Conservation (phyloP, 768 basidiomycete species). For the Tephrocybe sp. region DNA sequence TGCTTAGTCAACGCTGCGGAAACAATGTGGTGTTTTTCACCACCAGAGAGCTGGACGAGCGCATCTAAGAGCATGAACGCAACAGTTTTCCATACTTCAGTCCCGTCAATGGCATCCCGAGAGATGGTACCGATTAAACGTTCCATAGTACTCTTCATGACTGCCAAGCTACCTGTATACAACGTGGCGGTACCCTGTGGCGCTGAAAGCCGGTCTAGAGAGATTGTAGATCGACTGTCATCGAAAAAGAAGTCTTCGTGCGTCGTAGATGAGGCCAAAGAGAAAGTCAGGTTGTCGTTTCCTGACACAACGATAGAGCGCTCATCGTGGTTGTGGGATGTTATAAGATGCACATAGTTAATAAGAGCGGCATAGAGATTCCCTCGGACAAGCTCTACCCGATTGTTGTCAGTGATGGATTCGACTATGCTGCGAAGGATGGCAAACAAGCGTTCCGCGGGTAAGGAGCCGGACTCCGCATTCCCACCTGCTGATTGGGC, state of each 20-base stretch:
- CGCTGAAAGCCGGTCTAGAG: slow-evolving; percentile 21
- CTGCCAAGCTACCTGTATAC: slow-evolving; percentile 59
- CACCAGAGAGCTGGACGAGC: slow-evolving; percentile 67
- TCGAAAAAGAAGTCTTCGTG: slow-evolving; percentile 40
- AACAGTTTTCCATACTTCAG: slow-evolving; percentile 96
- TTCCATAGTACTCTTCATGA: slow-evolving; percentile 71
- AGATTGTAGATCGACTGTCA: slow-evolving; percentile 37
- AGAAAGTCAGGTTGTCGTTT: slow-evolving; percentile 17
- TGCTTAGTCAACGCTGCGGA: slow-evolving; percentile 61
- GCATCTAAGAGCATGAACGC: slow-evolving; percentile 90
- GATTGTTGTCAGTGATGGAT: slow-evolving; percentile 73
- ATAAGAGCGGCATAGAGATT: slow-evolving; percentile 92
- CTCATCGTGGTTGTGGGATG: slow-evolving; percentile 29
- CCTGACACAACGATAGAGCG: not conserved
- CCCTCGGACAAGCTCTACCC: slow-evolving; percentile 84
- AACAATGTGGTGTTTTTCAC: slow-evolving; percentile 67
- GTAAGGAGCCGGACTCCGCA: slow-evolving; percentile 65
- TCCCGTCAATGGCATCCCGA: slow-evolving; percentile 92
- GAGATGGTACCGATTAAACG: slow-evolving; percentile 71
- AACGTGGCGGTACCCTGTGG: slow-evolving; percentile 34
- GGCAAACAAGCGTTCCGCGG: slow-evolving; percentile 74
- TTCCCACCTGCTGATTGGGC: slow-evolving; percentile 67
- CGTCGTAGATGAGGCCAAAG: slow-evolving; percentile 38
- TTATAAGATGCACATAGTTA: slow-evolving; percentile 85
- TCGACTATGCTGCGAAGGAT: slow-evolving; percentile 76